phyloP scores from a whole-genome alignment of 148 eudicot genomes.

The Pharnaceum exiguum region DNA sequence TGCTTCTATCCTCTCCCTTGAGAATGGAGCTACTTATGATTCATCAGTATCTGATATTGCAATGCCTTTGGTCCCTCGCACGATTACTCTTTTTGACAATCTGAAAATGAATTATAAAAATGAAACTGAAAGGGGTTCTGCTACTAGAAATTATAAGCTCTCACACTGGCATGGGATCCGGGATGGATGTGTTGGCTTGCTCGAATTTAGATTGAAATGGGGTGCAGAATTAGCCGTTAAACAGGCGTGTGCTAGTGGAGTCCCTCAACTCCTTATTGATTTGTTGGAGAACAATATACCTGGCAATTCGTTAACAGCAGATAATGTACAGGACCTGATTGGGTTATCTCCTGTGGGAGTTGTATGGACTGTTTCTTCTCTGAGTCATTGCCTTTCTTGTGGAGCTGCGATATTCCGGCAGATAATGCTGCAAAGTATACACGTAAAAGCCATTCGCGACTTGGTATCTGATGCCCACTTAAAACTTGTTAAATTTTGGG shows the following conservation, averaged over 20 bases:
- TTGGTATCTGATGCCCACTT: constrained; percentile 73
- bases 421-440: constrained; percentile 62
- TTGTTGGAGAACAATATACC: constrained; percentile 42
- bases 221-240: constrained; percentile 93
- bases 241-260: constrained; percentile 89
- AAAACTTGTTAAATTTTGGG: constrained; percentile 64
- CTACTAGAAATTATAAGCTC: constrained; percentile 37
- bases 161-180: constrained; percentile 92
- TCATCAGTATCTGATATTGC: constrained; percentile 62
- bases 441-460: constrained; percentile 57
- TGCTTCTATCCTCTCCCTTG: constrained; percentile 81
- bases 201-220: constrained; percentile 74
- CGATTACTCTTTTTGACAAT: constrained; percentile 70
- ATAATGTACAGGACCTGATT: constrained; percentile 33
- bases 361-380: constrained; percentile 79
- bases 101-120: constrained; percentile 40
- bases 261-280: constrained; percentile 78
- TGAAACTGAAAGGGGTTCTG: constrained; percentile 32
- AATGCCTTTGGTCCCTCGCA: constrained; percentile 77
- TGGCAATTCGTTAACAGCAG: constrained; percentile 36
- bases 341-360: constrained; percentile 88
- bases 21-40: constrained; percentile 42
- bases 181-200: constrained; percentile 87
- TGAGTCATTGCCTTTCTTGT: constrained; percentile 87
- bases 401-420: constrained; percentile 75